Evolutionary conservation across 2,329 filamentous ascomycete genomes (phyloP).

Genomic region (Rugonectria rugulosa): DNA sequence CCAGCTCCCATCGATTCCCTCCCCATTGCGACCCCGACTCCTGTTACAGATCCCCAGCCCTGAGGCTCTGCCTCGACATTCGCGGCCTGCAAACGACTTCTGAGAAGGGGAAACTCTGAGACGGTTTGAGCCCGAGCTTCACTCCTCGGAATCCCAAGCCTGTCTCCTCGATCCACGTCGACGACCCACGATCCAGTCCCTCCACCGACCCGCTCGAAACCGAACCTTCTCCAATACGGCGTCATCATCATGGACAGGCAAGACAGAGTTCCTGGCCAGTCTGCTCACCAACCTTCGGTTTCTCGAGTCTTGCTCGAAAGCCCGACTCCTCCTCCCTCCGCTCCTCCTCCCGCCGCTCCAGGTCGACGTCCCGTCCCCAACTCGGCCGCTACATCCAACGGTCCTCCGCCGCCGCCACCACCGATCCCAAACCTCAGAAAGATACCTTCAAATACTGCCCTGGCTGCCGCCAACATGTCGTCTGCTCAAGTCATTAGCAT

Average conservation of each 20-base stretch:
- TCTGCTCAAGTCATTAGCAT: conserved; percentile 70
- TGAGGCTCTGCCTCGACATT: conserved; percentile 31
- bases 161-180: conserved; percentile 30
- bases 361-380: conserved; percentile 50
- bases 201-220: conserved; percentile 29
- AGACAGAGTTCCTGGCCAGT: conserved; percentile 42
- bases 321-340: conserved; percentile 38
- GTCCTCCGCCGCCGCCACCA: conserved; percentile 51
- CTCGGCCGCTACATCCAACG: conserved; percentile 50
- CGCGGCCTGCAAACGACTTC: conserved; percentile 30
- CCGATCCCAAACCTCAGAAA: conserved; percentile 58
- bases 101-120: conserved; percentile 42
- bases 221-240: conserved; percentile 26
- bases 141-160: conserved; percentile 28
- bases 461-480: conserved; percentile 62
- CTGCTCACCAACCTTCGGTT: conserved; percentile 37
- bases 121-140: conserved; percentile 36
- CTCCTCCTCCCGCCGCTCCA: conserved; percentile 24
- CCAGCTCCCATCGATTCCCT: conserved; percentile 11
- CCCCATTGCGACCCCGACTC: conserved; percentile 25
- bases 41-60: conserved; percentile 32
- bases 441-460: conserved; percentile 54
- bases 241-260: conserved; percentile 45
- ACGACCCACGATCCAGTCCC: conserved; percentile 19
- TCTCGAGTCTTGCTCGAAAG: conserved; percentile 51